These are phyloP conservation scores for Skeletonema tropicum DNA, from an alignment of 108 stramenopile species.

Conservation along the genomic window DNA sequence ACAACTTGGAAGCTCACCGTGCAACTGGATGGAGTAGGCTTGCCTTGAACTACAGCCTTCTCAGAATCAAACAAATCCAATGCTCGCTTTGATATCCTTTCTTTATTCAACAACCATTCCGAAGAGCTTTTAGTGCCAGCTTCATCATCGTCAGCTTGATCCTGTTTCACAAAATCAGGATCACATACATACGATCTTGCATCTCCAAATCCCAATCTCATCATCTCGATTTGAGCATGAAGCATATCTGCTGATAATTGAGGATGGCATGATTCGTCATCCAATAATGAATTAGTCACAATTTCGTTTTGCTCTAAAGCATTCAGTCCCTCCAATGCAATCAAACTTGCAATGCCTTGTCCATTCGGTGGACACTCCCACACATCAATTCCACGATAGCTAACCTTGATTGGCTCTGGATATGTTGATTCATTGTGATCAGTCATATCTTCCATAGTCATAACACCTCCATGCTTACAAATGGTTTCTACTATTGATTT, in stretches of 20 bases:
- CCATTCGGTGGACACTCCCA: constrained; percentile 96
- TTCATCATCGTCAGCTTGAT: constrained; percentile 34
- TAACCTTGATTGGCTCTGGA: constrained; percentile 76
- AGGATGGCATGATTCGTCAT: constrained; percentile 23
- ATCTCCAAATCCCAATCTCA: constrained; percentile 92
- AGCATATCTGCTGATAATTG: constrained; percentile 62
- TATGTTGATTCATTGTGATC: constrained; percentile 67
- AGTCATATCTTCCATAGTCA: constrained; percentile 87
- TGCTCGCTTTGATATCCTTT: constrained; percentile 65
- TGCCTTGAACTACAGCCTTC: constrained; percentile 60
- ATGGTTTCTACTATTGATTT: constrained; percentile 83
- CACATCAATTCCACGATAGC: constrained; percentile 73
- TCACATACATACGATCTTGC: constrained; percentile 80
- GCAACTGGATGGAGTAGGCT: constrained; percentile 66
- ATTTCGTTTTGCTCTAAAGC: constrained; percentile 48
- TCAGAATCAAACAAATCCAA: constrained; percentile 57
- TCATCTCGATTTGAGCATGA: constrained; percentile 88
- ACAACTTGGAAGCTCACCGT: constrained; percentile 95
- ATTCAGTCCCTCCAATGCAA: constrained; percentile 86
- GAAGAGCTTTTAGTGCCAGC: constrained; percentile 12
- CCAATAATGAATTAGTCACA: constrained; percentile 24
- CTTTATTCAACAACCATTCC: constrained; percentile 54
- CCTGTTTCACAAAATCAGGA: constrained; percentile 51
- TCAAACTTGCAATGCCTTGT: constrained; percentile 92
- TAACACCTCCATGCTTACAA: constrained; percentile 77